These are phyloP conservation scores for Salix caprea DNA, from an alignment of 345 rosid genomes.

Conservation along the genomic window DNA sequence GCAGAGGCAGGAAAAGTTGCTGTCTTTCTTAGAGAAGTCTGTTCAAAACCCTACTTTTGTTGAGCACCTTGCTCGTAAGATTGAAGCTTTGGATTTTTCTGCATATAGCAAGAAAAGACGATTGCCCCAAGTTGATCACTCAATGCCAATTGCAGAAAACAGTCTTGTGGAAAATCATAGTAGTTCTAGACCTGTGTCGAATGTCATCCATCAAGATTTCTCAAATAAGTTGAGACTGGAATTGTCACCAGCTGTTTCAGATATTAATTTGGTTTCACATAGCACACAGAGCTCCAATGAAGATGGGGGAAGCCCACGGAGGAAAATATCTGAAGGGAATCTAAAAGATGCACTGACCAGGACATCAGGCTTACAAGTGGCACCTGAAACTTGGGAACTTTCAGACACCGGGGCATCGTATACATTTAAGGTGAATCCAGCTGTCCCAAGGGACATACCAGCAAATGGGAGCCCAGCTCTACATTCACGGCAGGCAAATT, in stretches of 20 bases:
- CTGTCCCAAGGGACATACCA: conserved; percentile 37
- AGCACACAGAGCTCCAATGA: conserved; percentile 84
- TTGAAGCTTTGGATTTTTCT: conserved; percentile 64
- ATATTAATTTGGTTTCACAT: conserved; percentile 69
- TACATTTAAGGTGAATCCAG: conserved; percentile 36
- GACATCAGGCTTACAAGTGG: conserved; percentile 40
- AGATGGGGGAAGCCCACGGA: conserved; percentile 47
- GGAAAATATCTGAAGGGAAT: conserved; percentile 46
- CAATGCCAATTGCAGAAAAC: conserved; percentile 53
- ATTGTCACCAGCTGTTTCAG: conserved; percentile 76
- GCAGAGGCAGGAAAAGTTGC: conserved; percentile 60
- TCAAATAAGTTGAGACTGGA: conserved; percentile 73
- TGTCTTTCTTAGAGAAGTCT: conserved; percentile 54
- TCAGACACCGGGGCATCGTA: conserved; percentile 78
- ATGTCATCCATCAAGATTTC: conserved; percentile 62
- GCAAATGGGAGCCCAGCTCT: conserved; percentile 35
- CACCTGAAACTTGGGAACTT: conserved; percentile 66
- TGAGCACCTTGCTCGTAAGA: conserved; percentile 50
- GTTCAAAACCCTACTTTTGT: conserved; percentile 51
- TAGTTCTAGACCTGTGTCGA: conserved; percentile 56
- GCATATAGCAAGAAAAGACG: conserved; percentile 78
- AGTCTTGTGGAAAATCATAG: conserved; percentile 53
- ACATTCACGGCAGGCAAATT: conserved; percentile 39
- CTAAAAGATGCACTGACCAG: conserved; percentile 42
- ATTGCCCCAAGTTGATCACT: conserved; percentile 56